Evolutionary conservation across 306 rosid species (phyloP).

Genomic region (Sphenostylis stenocarpa): DNA sequence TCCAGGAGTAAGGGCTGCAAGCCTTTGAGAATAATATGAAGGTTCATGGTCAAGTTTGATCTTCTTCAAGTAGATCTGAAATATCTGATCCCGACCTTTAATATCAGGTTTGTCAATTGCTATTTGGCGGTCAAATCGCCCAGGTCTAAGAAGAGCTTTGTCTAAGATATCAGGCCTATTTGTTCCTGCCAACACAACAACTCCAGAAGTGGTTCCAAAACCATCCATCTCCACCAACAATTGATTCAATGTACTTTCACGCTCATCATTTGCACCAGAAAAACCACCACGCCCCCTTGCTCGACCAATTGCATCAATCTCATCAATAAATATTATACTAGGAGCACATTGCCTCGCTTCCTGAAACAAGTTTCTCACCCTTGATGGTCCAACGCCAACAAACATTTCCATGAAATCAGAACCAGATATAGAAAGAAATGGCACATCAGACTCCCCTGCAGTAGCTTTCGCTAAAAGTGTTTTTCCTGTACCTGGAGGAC

Average conservation of each 20-base stretch:
- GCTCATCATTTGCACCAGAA: constrained; percentile 89
- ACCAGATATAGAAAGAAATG: constrained; percentile 92
- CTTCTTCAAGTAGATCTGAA: constrained; percentile 79
- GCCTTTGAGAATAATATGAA: constrained; percentile 83
- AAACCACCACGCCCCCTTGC: constrained; percentile 97
- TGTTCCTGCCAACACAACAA: constrained; percentile 98
- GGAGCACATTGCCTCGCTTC: constrained; percentile 98
- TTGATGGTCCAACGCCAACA: constrained; percentile 97
- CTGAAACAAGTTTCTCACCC: constrained; percentile 94
- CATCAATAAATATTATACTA: constrained; percentile 92
- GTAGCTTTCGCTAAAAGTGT: constrained; percentile 97
- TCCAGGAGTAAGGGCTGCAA: constrained; percentile 98
- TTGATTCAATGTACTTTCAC: constrained; percentile 95
- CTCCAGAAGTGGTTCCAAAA: constrained; percentile 91
- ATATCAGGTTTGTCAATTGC: constrained; percentile 84
- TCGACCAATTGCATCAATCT: constrained; percentile 97
- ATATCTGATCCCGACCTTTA: constrained; percentile 87
- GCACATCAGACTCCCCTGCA: constrained; percentile 97
- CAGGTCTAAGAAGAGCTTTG: constrained; percentile 91
- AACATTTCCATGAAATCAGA: constrained; percentile 98
- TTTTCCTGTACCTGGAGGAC: constrained; percentile 99
- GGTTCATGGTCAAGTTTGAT: constrained; percentile 89
- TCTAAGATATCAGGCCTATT: constrained; percentile 96
- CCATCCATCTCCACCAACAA: constrained; percentile 99
- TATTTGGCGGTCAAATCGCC: constrained; percentile 91